Conservation (phyloP, 1,284 basidiomycete species). For the Irpex lacteus region DNA sequence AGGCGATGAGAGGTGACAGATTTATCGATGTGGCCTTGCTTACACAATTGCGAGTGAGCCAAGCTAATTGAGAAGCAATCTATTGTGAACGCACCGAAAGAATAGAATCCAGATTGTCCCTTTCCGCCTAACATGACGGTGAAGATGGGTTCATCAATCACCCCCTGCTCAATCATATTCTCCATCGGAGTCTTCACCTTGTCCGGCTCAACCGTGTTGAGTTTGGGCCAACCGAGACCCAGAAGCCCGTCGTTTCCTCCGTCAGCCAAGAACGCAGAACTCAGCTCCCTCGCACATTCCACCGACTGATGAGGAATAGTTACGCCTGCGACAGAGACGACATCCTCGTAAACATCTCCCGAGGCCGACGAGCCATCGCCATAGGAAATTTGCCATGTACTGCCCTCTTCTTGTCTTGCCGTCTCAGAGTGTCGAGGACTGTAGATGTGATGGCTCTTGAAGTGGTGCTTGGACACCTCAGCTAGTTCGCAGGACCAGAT, state of each 20-base stretch:
- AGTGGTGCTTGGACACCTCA: conserved; percentile 18
- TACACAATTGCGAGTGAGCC: not conserved
- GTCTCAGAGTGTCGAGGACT: conserved; percentile 32
- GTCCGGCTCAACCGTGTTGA: conserved; percentile 35
- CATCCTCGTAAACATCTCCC: conserved; percentile 34
- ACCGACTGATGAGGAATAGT: conserved; percentile 33
- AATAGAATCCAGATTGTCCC: conserved; percentile 33
- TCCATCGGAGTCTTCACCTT: conserved; percentile 34
- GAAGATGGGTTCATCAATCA: conserved; percentile 32
- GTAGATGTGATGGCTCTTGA: conserved; percentile 30
- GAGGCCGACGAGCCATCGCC: conserved; percentile 39
- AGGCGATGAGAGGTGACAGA: conserved; percentile 27
- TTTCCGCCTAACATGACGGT: conserved; percentile 32
- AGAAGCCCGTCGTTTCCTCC: conserved; percentile 36
- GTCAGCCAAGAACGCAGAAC: conserved; percentile 33
- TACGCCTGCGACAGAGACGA: conserved; percentile 31
- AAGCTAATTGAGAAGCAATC: not conserved
- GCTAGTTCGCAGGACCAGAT: conserved; percentile 31
- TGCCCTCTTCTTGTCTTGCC: conserved; percentile 24
- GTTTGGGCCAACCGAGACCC: conserved; percentile 32
- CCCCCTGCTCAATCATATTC: conserved; percentile 33
- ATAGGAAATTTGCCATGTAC: conserved; percentile 38
- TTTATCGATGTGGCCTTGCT: conserved; percentile 28
- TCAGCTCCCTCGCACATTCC: conserved; percentile 34
- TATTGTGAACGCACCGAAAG: conserved; percentile 26